Percentiles rank a stretch among this genome's conserved stretches.
Conservation (phyloP, 192 early-diverging fungal species). For the Gonapodya sp. region DNA sequence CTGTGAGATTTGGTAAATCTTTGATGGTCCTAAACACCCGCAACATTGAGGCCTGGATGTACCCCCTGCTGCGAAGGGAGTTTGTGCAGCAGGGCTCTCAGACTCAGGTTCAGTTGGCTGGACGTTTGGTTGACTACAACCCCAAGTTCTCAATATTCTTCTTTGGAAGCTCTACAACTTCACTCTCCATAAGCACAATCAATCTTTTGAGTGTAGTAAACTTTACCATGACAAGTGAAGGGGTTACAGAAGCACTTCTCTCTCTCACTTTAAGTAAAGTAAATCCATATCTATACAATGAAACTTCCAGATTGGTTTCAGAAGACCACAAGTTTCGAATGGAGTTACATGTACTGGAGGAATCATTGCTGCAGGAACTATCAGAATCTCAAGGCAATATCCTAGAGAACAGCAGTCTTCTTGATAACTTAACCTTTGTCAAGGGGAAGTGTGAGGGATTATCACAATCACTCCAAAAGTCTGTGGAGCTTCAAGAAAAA, state of each 20-base stretch:
- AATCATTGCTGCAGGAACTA: conserved; percentile 39
- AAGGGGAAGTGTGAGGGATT: conserved; percentile 45
- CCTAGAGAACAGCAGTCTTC: conserved; percentile 43
- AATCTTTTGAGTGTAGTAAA: conserved; percentile 36
- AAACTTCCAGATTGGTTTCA: conserved; percentile 38
- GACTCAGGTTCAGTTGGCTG: conserved; percentile 39
- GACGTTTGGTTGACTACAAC: conserved; percentile 47
- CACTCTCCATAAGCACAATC: conserved; percentile 26
- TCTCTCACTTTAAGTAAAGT: conserved; percentile 46
- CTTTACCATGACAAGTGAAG: conserved; percentile 45
- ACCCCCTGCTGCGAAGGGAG: conserved; percentile 36
- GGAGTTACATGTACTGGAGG: conserved; percentile 39
- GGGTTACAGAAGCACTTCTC: conserved; percentile 41
- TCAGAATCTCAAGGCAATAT: conserved; percentile 49
- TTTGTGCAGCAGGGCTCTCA: conserved; percentile 39
- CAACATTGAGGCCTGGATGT: conserved; percentile 36
- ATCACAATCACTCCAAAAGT: conserved; percentile 33
- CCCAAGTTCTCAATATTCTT: conserved; percentile 42
- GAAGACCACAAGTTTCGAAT: conserved; percentile 46
- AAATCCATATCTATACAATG: conserved; percentile 38
- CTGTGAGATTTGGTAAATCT: conserved; percentile 50
- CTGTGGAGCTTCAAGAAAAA: conserved; percentile 32
- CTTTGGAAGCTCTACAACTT: conserved; percentile 26
- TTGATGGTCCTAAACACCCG: conserved; percentile 42
- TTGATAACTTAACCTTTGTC: conserved; percentile 39